Percentiles rank a stretch among this genome's conserved stretches.
These are phyloP conservation scores for Gigaspora rosea DNA, from an alignment of 192 early-diverging fungal species.

Conservation along the genomic window DNA sequence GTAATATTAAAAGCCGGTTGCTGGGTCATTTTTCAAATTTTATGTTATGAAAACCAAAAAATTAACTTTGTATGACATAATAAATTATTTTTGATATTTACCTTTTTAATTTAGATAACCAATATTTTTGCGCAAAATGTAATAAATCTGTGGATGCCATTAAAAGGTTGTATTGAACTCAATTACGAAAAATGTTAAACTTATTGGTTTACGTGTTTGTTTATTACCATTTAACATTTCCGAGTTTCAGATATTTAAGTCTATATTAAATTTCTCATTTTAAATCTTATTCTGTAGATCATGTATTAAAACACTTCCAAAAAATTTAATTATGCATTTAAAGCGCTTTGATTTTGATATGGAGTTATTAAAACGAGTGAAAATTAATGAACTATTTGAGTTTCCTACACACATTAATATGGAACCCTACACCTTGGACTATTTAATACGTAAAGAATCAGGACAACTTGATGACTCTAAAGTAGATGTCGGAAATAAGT, in stretches of 20 bases:
- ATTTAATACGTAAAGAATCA: constrained; percentile 42
- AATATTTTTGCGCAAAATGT: constrained; percentile 55
- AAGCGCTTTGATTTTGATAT: constrained; percentile 66
- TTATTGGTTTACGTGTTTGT: too few relatives aligned
- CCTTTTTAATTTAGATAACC: constrained; percentile 41
- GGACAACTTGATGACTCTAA: constrained; percentile 36
- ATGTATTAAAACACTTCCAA: constrained; percentile 55
- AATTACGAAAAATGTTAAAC: background rate
- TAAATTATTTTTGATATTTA: background rate
- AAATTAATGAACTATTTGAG: constrained; percentile 63
- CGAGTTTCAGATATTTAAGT: background rate
- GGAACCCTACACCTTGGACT: constrained; percentile 57
- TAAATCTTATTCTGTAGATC: background rate
- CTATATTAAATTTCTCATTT: background rate
- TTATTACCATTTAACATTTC: too few relatives aligned
- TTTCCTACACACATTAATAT: constrained; percentile 57
- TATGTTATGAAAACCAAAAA: too few relatives aligned
- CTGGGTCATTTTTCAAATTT: too few relatives aligned
- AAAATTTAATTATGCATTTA: constrained; percentile 60
- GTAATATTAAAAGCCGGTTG: too few relatives aligned
- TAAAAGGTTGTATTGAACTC: constrained; percentile 41
- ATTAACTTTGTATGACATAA: background rate
- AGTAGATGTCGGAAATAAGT: constrained; percentile 31
- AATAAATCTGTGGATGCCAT: constrained; percentile 60
- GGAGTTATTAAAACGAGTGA: constrained; percentile 55